Evolutionary conservation across 179 eudicot species (phyloP).

Genomic region (Patellifolia procumbens): DNA sequence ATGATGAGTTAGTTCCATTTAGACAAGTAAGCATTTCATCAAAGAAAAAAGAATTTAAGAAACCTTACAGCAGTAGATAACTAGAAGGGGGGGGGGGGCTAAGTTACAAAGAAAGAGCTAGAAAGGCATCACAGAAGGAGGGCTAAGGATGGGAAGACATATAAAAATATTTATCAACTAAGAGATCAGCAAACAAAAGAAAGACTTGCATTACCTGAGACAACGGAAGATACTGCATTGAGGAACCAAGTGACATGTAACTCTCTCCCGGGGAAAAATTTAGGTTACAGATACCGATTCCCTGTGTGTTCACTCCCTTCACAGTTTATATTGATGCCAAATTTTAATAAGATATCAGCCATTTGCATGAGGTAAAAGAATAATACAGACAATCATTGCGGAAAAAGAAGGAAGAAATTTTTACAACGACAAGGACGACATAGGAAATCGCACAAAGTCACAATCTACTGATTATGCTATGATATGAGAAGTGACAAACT

Average conservation of each 20-base stretch:
- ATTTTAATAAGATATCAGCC: background rate
- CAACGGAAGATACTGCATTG: slow-evolving; percentile 48
- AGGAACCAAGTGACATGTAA: slow-evolving; percentile 53
- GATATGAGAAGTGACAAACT: background rate
- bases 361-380: slow-evolving; percentile 8
- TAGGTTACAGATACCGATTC: slow-evolving; percentile 48
- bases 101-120: background rate
- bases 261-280: slow-evolving; percentile 50
- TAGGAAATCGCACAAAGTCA: background rate
- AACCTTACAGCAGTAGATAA: background rate
- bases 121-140: background rate
- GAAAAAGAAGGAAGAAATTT: background rate
- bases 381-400: background rate
- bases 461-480: background rate
- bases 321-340: slow-evolving; percentile 20
- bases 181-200: background rate
- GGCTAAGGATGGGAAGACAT: background rate
- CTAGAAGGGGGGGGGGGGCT: background rate
- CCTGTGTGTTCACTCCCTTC: slow-evolving; percentile 60
- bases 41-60: background rate
- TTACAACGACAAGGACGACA: background rate
- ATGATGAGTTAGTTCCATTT: slow-evolving; percentile 4
- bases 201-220: slow-evolving; percentile 54
- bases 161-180: background rate
- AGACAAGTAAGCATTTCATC: background rate